Percentiles rank a stretch among this genome's conserved stretches.
phyloP scores from a whole-genome alignment of 768 basidiomycete species.

The Mrakia gelida region DNA sequence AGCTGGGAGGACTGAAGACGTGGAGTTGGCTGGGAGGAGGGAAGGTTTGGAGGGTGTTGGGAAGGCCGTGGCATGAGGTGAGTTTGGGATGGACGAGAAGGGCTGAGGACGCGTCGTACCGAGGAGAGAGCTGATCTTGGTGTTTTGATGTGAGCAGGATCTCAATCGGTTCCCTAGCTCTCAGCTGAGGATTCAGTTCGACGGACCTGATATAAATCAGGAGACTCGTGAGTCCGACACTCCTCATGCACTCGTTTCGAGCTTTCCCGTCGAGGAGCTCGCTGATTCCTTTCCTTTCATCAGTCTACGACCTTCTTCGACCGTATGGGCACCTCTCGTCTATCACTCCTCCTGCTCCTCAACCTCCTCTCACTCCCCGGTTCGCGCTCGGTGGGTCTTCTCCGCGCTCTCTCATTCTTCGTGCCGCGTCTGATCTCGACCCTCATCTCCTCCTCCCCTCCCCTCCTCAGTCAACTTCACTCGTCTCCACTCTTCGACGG shows the following conservation, averaged over 20 bases:
- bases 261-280: neutral
- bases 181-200: constrained; percentile 71
- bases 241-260: neutral
- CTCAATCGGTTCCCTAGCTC: constrained; percentile 74
- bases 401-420: neutral
- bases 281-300: neutral
- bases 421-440: neutral
- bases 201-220: constrained; percentile 81
- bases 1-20: constrained; percentile 26
- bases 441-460: neutral
- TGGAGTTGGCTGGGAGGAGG: constrained; percentile 22
- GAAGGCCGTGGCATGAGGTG: constrained; percentile 27
- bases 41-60: constrained; percentile 27
- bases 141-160: constrained; percentile 54
- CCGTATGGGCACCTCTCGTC: constrained; percentile 26
- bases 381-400: constrained; percentile 3
- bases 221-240: constrained; percentile 45
- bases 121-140: neutral
- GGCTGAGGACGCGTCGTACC: neutral
- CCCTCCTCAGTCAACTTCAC: constrained; percentile 13
- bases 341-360: constrained; percentile 27
- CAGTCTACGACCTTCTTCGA: constrained; percentile 11
- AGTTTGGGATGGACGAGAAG: neutral
- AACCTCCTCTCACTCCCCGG: constrained; percentile 26
- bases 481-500: constrained; percentile 18